Evolutionary conservation across 495 filamentous ascomycete species (phyloP), one percentile per base, ranked within the genome.

Genomic region (Penicillium manginii): DNA sequence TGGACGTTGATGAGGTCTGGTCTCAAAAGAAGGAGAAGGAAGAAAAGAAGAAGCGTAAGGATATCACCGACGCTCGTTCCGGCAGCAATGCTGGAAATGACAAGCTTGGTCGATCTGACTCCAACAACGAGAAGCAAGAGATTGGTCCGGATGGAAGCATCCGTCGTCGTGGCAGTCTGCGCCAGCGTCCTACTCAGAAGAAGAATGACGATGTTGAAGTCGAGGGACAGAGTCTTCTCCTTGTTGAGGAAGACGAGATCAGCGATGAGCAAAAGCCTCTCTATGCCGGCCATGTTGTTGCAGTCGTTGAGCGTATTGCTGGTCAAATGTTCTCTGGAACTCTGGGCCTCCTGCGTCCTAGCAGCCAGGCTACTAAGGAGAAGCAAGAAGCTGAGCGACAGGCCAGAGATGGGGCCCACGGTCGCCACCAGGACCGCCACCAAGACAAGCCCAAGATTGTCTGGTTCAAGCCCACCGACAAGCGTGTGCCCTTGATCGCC

Each of bases 171-270:
- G 94, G 94, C 55, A 97, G 93, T 81, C 84, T 98, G 61, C 86
- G 92, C 64, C 94, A 98, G 78, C 89, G 94, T 47, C 96, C 96
- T 19, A 98, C 93, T 1, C 94, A 98, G 76, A 98, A 98, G 85
- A 98, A 98, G 83, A 98, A 98, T 57, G 94, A 98, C 62, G 94
- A 98, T 74, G 94, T 98, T 26, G 94, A 98, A 77, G 94, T 98
- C 45, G 94, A 98, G 70, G 94, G 94, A 3, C 94, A 98, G 77
- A 97, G 93, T 71, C 84, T 98, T 48, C 84, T 98, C 54, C 84
- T 98, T 23, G 93, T 97, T 62, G 94, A 98, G 66, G 94, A 98
- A 73, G 94, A 98, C 71, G 94, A 98, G 73, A 96, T 98, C 72
- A 98, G 91, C 59, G 94, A 98, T 68, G 94, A 98, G 67, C 91